Percentiles rank a stretch among this genome's conserved stretches.
Evolutionary conservation across 164 flowering plant species (phyloP).

Genomic region (Stephania yunnanensis): DNA sequence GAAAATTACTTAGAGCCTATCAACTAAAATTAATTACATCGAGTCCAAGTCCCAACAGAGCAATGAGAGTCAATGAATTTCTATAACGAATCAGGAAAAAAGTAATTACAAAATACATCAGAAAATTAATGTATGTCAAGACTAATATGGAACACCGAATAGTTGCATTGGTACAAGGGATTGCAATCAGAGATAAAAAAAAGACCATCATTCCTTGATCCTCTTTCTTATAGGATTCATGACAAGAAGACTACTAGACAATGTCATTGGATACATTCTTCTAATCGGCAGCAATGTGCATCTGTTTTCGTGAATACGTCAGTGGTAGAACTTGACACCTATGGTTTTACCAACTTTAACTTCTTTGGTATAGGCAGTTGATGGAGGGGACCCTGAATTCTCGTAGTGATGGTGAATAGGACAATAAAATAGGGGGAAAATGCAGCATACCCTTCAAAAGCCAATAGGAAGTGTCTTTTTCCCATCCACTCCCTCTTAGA

Average conservation of each 20-base stretch:
- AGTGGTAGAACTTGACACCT: background rate
- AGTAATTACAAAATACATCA: background rate
- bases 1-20: background rate
- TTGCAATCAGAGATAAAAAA: background rate
- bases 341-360: background rate
- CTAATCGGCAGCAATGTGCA: background rate
- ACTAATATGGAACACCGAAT: background rate
- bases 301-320: background rate
- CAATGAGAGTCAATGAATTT: background rate
- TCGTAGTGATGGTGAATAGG: slow-evolving; percentile 1
- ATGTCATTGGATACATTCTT: background rate
- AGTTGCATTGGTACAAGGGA: background rate
- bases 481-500: slow-evolving; percentile 97
- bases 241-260: background rate
- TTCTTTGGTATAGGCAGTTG: background rate
- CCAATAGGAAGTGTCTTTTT: slow-evolving; percentile 76
- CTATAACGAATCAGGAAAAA: background rate
- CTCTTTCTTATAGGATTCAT: background rate
- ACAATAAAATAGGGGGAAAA: background rate
- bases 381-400: background rate
- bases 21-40: background rate
- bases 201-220: background rate
- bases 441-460: slow-evolving; percentile 69
- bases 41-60: background rate
- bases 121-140: no score